Evolutionary conservation across 495 filamentous ascomycete genomes (phyloP), one percentile per base, ranked within the genome.

Genomic region (Penicillium soppii): DNA sequence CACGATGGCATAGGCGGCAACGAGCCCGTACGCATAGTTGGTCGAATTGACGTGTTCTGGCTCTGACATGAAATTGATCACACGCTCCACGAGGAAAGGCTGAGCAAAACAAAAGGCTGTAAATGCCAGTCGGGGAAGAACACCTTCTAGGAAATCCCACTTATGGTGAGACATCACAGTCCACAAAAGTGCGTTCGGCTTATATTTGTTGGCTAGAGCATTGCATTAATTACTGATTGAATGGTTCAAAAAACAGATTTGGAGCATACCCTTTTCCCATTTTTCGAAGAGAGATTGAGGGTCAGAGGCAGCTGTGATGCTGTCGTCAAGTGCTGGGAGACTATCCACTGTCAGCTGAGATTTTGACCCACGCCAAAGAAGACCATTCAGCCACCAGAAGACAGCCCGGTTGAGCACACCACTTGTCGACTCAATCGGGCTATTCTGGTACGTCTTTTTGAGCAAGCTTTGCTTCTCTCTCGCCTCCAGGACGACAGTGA

Each of bases 51-150:
- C 47, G 30, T 54, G 47, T 27, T 62, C 54, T 2, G 75, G 67
- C 27, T 72, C 54, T 1, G 66, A 44, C 8, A 78, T 70, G 27
- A 76, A 76, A 19, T 56, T 52, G 13, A 81, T 57, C 0, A 79
- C 69, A 5, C 69, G 63, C 38, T 74, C 59, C 21, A 88, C 77
- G 32, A 87, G 67, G 43, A 88, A 80, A 0, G 85, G 84, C 56
- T 86, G 84, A 32, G 72, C 73, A 53, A 82, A 83, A 20, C 57
- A 74, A 58, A 87, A 84, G 1, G 67, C 82, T 21, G 73, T 81
- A 10, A 74, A 66, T 23, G 61, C 71, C 4, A 81, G 51, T 5
- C 81, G 73, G 1, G 83, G 80, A 13, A 74, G 53, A 23, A 80
- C 67, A 4, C 68, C 74, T 13, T 61, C 59, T 1, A 73, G 50